A percentile compares a stretch with the other conserved stretches of the same genome.
phyloP scores from a whole-genome alignment of 345 rosid genomes.

The Xanthoceras sorbifolium region DNA sequence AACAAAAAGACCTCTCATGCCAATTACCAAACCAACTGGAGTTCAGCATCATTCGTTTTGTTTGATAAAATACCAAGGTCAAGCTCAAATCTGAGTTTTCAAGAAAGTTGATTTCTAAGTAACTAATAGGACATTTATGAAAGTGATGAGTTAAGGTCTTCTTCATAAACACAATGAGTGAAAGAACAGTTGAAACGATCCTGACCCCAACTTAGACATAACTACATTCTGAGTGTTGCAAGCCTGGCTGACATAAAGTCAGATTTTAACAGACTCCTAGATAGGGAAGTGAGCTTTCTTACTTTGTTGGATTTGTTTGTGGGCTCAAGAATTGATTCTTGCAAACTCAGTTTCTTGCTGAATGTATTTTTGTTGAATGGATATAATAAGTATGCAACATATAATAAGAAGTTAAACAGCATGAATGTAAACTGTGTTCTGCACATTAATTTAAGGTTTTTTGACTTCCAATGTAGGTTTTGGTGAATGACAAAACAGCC shows the following conservation, averaged over 20 bases:
- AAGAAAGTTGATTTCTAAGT: background rate
- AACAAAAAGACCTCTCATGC: background rate
- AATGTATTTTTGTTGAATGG: background rate
- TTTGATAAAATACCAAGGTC: background rate
- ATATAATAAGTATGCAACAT: background rate
- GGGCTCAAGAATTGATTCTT: background rate
- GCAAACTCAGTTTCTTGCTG: background rate
- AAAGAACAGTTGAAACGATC: background rate
- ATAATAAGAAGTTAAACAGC: background rate
- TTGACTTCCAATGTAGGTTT: constrained; percentile 49
- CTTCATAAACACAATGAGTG: background rate
- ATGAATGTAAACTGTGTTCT: background rate
- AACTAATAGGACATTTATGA: background rate
- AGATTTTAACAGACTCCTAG: background rate
- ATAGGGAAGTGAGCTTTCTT: background rate
- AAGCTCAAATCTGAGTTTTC: background rate
- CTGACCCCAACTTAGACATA: background rate
- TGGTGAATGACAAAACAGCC: constrained; percentile 90
- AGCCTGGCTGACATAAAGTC: background rate
- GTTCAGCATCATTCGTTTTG: background rate
- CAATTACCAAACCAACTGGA: background rate
- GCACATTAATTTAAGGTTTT: background rate
- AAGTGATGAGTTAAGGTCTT: background rate
- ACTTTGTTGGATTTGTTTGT: constrained; percentile 10
- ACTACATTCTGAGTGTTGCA: background rate